A percentile compares a stretch with the other conserved stretches of the same genome.
These are phyloP conservation scores for Boletus vermiculosoides DNA, from an alignment of 768 basidiomycete species.

Conservation along the genomic window DNA sequence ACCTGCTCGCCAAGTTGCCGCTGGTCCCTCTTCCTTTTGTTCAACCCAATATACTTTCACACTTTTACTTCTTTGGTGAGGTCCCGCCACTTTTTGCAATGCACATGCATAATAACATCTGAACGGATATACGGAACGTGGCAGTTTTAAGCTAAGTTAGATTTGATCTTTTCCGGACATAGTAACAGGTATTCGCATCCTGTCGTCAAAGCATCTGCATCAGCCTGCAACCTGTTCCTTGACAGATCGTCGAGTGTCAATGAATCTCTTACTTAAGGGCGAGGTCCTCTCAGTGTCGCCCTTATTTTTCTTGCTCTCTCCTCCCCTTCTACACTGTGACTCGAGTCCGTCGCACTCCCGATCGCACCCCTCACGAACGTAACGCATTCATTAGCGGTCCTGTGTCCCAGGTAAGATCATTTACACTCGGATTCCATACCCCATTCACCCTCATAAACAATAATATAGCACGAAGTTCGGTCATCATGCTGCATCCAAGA, in stretches of 20 bases:
- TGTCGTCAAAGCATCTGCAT: no score
- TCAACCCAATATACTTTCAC: neutral
- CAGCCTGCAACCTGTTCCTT: no score
- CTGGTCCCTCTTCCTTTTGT: no score
- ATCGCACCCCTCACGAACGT: neutral
- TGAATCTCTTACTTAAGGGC: neutral
- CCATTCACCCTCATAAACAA: no score
- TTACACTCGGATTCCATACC: no score
- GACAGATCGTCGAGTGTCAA: neutral
- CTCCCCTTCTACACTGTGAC: no score
- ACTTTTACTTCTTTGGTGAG: neutral
- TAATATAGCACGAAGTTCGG: neutral
- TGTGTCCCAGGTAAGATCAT: no score
- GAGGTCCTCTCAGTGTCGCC: neutral
- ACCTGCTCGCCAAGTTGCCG: no score
- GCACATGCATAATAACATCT: no score
- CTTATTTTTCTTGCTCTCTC: neutral
- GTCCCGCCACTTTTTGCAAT: neutral
- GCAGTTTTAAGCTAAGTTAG: neutral
- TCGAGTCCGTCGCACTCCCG: no score
- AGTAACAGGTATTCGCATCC: neutral
- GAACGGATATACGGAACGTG: neutral
- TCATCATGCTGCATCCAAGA: neutral
- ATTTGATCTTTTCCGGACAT: neutral
- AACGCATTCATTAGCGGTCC: neutral